Evolutionary conservation across 495 filamentous ascomycete species (phyloP), one percentile per base, ranked within the genome.

Genomic region (Cercophora newfieldiana): DNA sequence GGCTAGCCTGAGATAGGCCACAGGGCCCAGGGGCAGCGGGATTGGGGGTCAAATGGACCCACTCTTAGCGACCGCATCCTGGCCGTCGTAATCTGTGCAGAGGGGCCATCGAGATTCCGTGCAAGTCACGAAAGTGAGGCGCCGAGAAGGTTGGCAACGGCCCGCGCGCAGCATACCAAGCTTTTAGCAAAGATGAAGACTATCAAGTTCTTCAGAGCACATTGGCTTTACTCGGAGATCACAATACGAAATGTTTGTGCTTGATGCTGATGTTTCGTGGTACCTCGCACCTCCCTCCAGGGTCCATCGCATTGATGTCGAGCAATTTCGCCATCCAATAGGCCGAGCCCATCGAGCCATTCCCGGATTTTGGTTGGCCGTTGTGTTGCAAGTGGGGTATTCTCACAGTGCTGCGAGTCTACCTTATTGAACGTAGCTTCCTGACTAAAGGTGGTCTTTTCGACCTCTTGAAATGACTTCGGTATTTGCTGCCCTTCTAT

Each of bases 281-380:
- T 47, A 49, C 37, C 58, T 49, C 37, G 10, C 22, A 16, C 58
- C 8, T 10, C 19, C 21, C 10, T 18, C 10, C 16, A 33, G 61
- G 49, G 31, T 63, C 29, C 29, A 50, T 30, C 59, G 59, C 59
- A 61, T 61, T 61, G 59, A 61, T 55, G 31, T 28, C 37, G 50
- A 37, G 61, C 61, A 63, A 63, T 63, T 56, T 63, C 61, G 30
- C 49, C 61, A 28, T 63, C 29, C 50, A 37, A 63, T 63, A 49
- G 61, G 21, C 61, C 16, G 29, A 47, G 26, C 19, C 12, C 19
- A 24, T n/a, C 30, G 21, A n/a, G 29, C 54, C 54, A 26, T 44
- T 57, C 54, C 54, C 26, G 30, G 54, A 30, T 44, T 49, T 60
- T 44, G 19, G 58, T 25, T 37, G 24, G 58, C 37, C 57, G 24